These are phyloP conservation scores for Discostella pseudostelligera DNA, from an alignment of 108 stramenopile species.

Conservation along the genomic window DNA sequence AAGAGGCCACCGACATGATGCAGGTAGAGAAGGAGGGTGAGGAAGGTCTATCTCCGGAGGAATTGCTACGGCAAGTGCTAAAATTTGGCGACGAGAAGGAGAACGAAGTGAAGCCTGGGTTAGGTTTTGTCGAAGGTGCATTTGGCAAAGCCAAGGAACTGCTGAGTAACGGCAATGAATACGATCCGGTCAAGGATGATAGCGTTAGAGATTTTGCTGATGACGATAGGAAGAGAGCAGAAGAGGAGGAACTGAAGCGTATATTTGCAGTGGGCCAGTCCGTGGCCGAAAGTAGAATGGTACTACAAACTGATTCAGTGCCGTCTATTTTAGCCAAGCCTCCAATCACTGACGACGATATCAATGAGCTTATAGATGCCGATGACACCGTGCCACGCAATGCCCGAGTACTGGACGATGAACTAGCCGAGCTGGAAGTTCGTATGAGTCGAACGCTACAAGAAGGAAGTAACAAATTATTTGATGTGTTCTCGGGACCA, in stretches of 20 bases:
- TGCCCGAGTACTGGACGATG: slow-evolving; percentile 75
- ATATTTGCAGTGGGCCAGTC: slow-evolving; percentile 79
- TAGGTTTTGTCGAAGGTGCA: slow-evolving; percentile 80
- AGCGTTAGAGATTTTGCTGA: slow-evolving; percentile 17
- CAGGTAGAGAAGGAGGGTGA: slow-evolving; percentile 51
- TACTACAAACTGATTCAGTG: slow-evolving; percentile 10
- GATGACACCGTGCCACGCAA: slow-evolving; percentile 72
- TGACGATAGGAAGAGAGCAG: slow-evolving; percentile 24
- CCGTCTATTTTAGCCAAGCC: slow-evolving; percentile 15
- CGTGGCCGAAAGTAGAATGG: slow-evolving; percentile 57
- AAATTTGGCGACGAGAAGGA: slow-evolving; percentile 77
- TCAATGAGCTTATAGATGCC: slow-evolving; percentile 63
- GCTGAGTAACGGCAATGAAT: slow-evolving; percentile 41
- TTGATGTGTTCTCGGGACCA: slow-evolving; percentile 85
- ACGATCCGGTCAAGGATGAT: slow-evolving; percentile 14
- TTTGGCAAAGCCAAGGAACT: slow-evolving; percentile 80
- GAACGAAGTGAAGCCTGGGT: slow-evolving; percentile 57
- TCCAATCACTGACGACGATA: slow-evolving; percentile 47
- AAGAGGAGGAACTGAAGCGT: slow-evolving; percentile 63
- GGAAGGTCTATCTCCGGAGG: slow-evolving; percentile 69
- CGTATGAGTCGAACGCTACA: slow-evolving; percentile 60
- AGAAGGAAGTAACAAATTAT: slow-evolving; percentile 65
- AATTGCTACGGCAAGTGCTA: slow-evolving; percentile 63
- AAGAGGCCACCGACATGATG: slow-evolving; percentile 58
- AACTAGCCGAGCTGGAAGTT: slow-evolving; percentile 74